These are phyloP conservation scores for Rostrohypoxylon terebratum DNA, from an alignment of 495 filamentous ascomycete genomes.

Conservation along the genomic window DNA sequence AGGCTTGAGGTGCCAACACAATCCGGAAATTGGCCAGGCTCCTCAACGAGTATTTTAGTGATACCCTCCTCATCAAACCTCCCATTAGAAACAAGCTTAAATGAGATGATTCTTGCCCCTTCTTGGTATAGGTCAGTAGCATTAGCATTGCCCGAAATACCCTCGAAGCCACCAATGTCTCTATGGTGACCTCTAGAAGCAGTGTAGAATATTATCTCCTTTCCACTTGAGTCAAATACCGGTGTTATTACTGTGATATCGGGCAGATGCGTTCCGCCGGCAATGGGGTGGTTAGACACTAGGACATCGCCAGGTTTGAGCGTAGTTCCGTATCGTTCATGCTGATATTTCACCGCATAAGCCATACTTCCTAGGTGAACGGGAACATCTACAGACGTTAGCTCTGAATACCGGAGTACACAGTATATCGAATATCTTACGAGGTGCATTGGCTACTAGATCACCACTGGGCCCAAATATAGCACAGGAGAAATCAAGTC, in stretches of 20 bases:
- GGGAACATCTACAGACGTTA: constrained; percentile 20
- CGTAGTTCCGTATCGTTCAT: constrained; percentile 24
- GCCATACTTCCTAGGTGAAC: constrained; percentile 48
- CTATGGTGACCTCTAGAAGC: constrained; percentile 51
- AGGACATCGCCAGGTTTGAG: constrained; percentile 45
- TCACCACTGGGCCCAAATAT: constrained; percentile 56
- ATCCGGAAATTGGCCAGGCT: constrained; percentile 48
- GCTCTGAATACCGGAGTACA: constrained; percentile 11
- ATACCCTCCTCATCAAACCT: constrained; percentile 51
- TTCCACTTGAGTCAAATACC: constrained; percentile 39
- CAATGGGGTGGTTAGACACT: constrained; percentile 42
- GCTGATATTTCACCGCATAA: constrained; percentile 45
- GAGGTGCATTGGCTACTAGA: constrained; percentile 58
- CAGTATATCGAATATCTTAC: constrained; percentile 15
- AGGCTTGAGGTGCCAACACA: constrained; percentile 48
- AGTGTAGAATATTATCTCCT: constrained; percentile 48
- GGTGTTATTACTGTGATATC: constrained; percentile 48
- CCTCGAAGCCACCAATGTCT: constrained; percentile 49
- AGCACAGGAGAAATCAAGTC: constrained; percentile 59
- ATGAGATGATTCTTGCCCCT: constrained; percentile 50
- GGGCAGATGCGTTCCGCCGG: constrained; percentile 48
- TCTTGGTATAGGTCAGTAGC: constrained; percentile 50
- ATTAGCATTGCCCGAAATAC: constrained; percentile 48
- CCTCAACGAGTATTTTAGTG: constrained; percentile 45
- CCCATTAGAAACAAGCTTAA: constrained; percentile 47